These are phyloP conservation scores for Cadophora gregata DNA, from an alignment of 2,329 filamentous ascomycete species.

Conservation along the genomic window DNA sequence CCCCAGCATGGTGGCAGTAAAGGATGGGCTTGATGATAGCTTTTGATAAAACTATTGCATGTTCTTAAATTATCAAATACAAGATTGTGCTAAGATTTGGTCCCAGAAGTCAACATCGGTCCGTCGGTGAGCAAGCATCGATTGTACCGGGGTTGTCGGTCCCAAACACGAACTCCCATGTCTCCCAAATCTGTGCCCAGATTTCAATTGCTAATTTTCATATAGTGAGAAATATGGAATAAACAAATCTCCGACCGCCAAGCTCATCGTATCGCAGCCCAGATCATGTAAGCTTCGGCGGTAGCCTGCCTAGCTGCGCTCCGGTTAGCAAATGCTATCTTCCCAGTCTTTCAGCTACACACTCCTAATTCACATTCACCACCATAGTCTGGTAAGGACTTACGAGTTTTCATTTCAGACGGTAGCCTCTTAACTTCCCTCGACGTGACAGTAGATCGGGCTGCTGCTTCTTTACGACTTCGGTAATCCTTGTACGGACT, in stretches of 20 bases:
- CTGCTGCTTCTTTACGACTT: constrained; percentile 25
- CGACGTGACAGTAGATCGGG: neutral
- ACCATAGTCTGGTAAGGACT: constrained; percentile 26
- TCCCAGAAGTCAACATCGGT: neutral
- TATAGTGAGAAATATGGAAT: constrained; percentile 16
- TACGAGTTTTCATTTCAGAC: constrained; percentile 30
- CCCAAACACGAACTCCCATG: constrained; percentile 13
- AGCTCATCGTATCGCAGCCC: constrained; percentile 28
- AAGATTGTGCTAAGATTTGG: neutral
- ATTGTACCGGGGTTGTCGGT: neutral
- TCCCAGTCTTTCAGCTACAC: neutral
- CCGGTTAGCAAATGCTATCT: constrained; percentile 19
- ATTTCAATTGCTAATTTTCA: constrained; percentile 13
- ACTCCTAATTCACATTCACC: constrained; percentile 18
- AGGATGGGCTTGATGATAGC: constrained; percentile 65
- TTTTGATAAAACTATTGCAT: constrained; percentile 42
- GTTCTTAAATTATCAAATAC: neutral
- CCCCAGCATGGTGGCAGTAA: constrained; percentile 70
- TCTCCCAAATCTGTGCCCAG: neutral
- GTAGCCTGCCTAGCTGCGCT: constrained; percentile 33
- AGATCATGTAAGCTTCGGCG: constrained; percentile 38
- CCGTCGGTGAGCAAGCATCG: neutral
- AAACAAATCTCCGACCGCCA: neutral
- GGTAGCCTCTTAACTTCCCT: constrained; percentile 23
- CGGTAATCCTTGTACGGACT: constrained; percentile 27